Percentiles rank a stretch among this genome's conserved stretches.
phyloP scores from a whole-genome alignment of 2,329 filamentous ascomycete species.

The Penicillium sp. region DNA sequence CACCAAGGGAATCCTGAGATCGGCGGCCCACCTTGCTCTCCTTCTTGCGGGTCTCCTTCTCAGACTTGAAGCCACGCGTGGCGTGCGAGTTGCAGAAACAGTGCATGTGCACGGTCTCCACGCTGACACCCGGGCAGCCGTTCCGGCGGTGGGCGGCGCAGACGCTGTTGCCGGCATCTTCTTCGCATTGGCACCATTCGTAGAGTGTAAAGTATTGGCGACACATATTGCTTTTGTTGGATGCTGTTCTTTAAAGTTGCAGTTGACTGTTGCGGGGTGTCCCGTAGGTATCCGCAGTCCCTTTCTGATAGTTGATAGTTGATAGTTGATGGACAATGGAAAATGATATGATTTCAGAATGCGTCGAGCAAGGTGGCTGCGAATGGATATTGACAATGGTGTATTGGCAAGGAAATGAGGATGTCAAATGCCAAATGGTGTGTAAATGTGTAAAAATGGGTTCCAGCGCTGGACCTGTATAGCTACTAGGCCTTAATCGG shows the following conservation, averaged over 20 bases:
- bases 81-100: conserved; percentile 34
- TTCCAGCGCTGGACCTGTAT: background rate
- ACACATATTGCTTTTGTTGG: conserved; percentile 23
- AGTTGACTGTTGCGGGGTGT: background rate
- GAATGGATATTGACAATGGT: background rate
- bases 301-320: background rate
- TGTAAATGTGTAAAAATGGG: background rate
- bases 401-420: background rate
- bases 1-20: conserved; percentile 19
- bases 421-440: background rate
- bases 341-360: background rate
- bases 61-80: conserved; percentile 25
- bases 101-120: conserved; percentile 34
- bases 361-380: background rate
- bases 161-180: conserved; percentile 26
- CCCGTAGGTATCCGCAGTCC: background rate
- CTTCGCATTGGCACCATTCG: conserved; percentile 34
- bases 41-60: conserved; percentile 25
- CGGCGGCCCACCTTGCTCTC: conserved; percentile 17
- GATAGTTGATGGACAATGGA: background rate
- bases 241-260: background rate
- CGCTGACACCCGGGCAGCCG: conserved; percentile 25
- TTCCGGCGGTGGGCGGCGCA: conserved; percentile 24
- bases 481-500: background rate
- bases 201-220: conserved; percentile 33